phyloP scores from a whole-genome alignment of 2,329 filamentous ascomycete species.

The Fusarium sp. region DNA sequence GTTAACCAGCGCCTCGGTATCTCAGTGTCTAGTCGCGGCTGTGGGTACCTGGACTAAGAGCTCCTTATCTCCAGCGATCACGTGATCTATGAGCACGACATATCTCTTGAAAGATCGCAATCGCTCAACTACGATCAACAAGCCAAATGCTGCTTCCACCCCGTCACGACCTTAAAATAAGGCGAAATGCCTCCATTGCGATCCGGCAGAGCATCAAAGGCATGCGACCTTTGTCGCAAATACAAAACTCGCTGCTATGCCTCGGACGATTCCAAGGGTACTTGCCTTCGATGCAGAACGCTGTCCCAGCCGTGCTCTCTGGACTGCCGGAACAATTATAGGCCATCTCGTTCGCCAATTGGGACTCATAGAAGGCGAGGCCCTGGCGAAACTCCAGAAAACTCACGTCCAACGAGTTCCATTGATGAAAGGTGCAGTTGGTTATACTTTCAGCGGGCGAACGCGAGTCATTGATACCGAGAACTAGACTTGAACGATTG shows the following conservation, averaged over 20 bases:
- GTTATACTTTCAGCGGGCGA: fast-evolving
- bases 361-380: not conserved
- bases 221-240: slow-evolving; percentile 42
- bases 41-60: not conserved
- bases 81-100: slow-evolving; percentile 30
- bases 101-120: slow-evolving; percentile 8
- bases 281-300: slow-evolving; percentile 43
- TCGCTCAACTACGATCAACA: not conserved
- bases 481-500: slow-evolving; percentile 22
- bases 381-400: no score
- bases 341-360: not conserved
- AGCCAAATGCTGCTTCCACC: not conserved
- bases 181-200: slow-evolving; percentile 39
- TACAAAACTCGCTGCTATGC: slow-evolving; percentile 45
- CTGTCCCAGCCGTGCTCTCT: slow-evolving; percentile 40
- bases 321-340: not conserved
- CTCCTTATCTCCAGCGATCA: not conserved
- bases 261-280: slow-evolving; percentile 2
- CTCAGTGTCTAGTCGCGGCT: not conserved
- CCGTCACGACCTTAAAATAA: not conserved
- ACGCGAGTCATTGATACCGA: not conserved
- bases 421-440: slow-evolving; percentile 10
- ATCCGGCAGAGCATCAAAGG: slow-evolving; percentile 41
- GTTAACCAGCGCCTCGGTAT: not conserved
- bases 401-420: not conserved